Percentiles rank a stretch among this genome's conserved stretches.
These are phyloP conservation scores for Volvox africanus DNA, from an alignment of 139 green algal genomes.

Conservation along the genomic window DNA sequence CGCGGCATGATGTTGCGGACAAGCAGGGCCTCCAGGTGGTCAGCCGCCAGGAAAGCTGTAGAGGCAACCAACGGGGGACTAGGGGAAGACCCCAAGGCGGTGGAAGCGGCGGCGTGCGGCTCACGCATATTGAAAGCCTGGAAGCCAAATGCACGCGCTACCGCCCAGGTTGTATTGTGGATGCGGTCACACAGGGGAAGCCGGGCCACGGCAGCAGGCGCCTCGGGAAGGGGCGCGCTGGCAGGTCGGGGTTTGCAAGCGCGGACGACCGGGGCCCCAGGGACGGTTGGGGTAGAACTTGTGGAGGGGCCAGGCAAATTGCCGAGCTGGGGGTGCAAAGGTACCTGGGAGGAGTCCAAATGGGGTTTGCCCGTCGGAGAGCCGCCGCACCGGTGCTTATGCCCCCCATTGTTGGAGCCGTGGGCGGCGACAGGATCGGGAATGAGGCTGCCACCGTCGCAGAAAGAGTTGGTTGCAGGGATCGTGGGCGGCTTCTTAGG, in stretches of 20 bases:
- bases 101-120: not conserved
- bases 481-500: too few relatives aligned
- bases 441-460: too few relatives aligned
- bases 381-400: too few relatives aligned
- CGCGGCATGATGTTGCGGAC: conserved; percentile 40
- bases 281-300: too few relatives aligned
- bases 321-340: too few relatives aligned
- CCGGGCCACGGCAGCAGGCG: conserved; percentile 12
- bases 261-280: too few relatives aligned
- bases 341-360: too few relatives aligned
- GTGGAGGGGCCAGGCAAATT: too few relatives aligned
- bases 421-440: too few relatives aligned
- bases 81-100: not conserved
- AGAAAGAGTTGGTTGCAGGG: too few relatives aligned
- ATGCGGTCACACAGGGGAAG: conserved; percentile 23
- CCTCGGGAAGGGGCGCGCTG: not conserved
- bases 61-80: conserved; percentile 34
- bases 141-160: conserved; percentile 35
- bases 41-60: conserved; percentile 46
- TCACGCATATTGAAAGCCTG: conserved; percentile 49
- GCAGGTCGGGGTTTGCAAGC: not conserved
- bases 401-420: too few relatives aligned
- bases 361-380: too few relatives aligned
- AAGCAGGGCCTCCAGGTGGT: conserved; percentile 44
- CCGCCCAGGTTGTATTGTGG: conserved; percentile 24